Percentiles rank a stretch among this genome's conserved stretches.
Conservation (phyloP, 1,139 yeast genomes). For the Sugiyamaella grinbergsii region DNA sequence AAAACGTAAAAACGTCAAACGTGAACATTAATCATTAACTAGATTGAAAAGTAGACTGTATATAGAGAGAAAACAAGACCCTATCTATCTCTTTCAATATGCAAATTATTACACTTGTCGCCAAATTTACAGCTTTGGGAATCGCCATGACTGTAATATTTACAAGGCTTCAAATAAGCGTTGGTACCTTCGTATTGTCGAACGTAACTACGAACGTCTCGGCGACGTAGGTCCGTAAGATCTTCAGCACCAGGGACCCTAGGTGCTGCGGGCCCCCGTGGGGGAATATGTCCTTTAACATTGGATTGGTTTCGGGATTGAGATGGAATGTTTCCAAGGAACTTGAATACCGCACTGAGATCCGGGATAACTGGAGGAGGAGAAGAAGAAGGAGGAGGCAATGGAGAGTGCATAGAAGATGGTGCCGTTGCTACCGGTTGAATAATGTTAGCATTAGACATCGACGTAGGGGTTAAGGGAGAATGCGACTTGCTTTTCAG, state of each 20-base stretch:
- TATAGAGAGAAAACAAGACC: no score
- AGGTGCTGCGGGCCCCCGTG: background rate
- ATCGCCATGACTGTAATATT: constrained; percentile 20
- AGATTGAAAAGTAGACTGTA: constrained; percentile 2
- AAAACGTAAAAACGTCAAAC: constrained; percentile 8
- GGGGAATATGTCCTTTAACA: no score
- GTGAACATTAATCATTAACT: constrained; percentile 1
- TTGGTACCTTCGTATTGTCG: constrained; percentile 26
- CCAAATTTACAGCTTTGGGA: constrained; percentile 27
- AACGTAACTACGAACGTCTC: constrained; percentile 31
- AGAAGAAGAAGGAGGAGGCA: background rate
- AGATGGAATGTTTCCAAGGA: constrained; percentile 1
- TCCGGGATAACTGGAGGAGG: constrained; percentile 2
- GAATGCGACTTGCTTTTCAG: no score
- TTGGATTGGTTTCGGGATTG: constrained; percentile 1
- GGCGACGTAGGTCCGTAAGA: constrained; percentile 17
- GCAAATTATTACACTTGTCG: constrained; percentile 29
- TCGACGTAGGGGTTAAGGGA: background rate
- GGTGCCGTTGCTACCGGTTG: background rate
- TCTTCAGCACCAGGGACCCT: background rate
- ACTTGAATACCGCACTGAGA: background rate
- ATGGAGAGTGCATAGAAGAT: constrained; percentile 4
- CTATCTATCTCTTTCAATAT: constrained; percentile 15
- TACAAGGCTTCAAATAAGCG: constrained; percentile 28
- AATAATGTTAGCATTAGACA: background rate